Evolutionary conservation across 495 filamentous ascomycete species (phyloP).

Genomic region (Podospora fimiseda): DNA sequence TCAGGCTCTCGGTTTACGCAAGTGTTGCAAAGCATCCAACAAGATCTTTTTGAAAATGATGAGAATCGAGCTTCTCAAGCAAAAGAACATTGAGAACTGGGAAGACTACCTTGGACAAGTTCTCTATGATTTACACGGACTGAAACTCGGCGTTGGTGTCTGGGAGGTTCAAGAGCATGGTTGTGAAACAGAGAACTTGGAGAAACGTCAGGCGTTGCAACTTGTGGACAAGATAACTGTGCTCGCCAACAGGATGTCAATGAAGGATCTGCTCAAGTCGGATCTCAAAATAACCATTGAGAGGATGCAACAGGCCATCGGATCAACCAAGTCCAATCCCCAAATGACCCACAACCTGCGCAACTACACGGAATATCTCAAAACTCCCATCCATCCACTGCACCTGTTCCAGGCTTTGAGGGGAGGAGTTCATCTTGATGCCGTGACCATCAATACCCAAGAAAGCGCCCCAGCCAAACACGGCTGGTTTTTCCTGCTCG

Average conservation of each 20-base stretch:
- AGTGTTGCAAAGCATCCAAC: conserved; percentile 77
- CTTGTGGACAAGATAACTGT: conserved; percentile 76
- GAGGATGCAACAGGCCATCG: conserved; percentile 67
- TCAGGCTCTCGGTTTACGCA: conserved; percentile 75
- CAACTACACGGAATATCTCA: conserved; percentile 68
- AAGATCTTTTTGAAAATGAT: conserved; percentile 84
- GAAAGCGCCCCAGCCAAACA: conserved; percentile 62
- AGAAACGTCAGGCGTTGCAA: conserved; percentile 65
- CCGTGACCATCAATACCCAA: conserved; percentile 42
- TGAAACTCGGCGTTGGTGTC: conserved; percentile 67
- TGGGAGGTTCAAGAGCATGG: conserved; percentile 67
- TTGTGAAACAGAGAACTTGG: conserved; percentile 66
- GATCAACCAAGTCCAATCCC: conserved; percentile 55
- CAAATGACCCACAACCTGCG: conserved; percentile 68
- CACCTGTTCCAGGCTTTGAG: conserved; percentile 69
- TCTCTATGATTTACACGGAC: conserved; percentile 80
- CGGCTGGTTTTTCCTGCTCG: conserved; percentile 88
- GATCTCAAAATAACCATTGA: conserved; percentile 85
- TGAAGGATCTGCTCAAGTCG: conserved; percentile 85
- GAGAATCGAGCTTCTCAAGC: conserved; percentile 68
- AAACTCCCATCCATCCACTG: conserved; percentile 75
- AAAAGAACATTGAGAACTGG: conserved; percentile 58
- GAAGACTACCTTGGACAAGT: conserved; percentile 78
- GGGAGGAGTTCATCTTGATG: conserved; percentile 61
- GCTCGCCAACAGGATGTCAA: conserved; percentile 74